These are phyloP conservation scores for Claviceps sp. DNA, from an alignment of 2,329 filamentous ascomycete genomes.

Conservation along the genomic window DNA sequence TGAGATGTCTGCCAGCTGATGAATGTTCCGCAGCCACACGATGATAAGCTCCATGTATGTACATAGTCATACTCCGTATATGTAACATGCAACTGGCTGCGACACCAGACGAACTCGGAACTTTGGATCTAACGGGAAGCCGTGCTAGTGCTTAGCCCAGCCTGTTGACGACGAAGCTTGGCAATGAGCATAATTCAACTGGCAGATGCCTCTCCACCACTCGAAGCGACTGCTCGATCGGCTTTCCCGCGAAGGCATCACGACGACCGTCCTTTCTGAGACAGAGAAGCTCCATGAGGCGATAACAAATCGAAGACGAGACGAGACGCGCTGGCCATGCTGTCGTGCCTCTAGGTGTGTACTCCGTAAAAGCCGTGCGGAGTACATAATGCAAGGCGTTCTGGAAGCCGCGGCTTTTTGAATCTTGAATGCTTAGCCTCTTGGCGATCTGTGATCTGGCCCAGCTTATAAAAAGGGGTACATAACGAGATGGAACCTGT, in stretches of 20 bases:
- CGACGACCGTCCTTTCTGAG: slow-evolving; percentile 2
- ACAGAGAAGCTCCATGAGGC: background rate
- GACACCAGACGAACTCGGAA: background rate
- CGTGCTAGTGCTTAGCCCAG: background rate
- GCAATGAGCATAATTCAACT: background rate
- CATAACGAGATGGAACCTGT: background rate
- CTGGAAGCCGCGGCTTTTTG: background rate
- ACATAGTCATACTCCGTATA: no score
- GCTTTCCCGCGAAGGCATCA: background rate
- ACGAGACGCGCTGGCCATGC: background rate
- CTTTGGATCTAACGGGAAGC: background rate
- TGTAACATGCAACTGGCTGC: background rate
- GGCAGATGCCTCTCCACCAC: background rate
- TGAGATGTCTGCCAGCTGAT: no score
- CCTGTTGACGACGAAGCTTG: slow-evolving; percentile 3
- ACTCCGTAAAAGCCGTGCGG: background rate
- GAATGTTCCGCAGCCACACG: no score
- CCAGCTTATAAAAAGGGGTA: background rate
- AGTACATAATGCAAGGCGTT: background rate
- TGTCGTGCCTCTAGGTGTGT: background rate
- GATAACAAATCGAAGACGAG: background rate
- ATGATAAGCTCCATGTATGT: no score
- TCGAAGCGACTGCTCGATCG: background rate
- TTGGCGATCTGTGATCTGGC: background rate
- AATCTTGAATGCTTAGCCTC: background rate